These are phyloP conservation scores for Aspergillus sp. DNA, from an alignment of 2,329 filamentous ascomycete species.

Conservation along the genomic window DNA sequence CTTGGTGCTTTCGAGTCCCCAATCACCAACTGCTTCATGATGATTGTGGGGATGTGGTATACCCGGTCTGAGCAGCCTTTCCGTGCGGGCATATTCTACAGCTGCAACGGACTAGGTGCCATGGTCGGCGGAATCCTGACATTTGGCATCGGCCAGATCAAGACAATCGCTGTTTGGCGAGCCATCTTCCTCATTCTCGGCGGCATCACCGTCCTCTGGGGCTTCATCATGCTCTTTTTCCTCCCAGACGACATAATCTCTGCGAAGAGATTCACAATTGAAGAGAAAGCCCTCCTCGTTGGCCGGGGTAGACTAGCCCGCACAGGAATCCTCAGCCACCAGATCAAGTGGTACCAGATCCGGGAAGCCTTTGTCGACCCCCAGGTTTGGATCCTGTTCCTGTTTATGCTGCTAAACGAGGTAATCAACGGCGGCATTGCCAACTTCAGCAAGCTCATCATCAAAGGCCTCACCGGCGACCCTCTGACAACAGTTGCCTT, in stretches of 20 bases:
- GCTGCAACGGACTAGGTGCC: conserved; percentile 41
- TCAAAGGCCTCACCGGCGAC: conserved; percentile 47
- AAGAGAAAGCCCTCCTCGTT: conserved; percentile 48
- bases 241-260: conserved; percentile 47
- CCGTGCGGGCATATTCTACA: conserved; percentile 47
- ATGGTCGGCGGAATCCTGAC: conserved; percentile 32
- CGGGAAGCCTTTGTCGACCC: conserved; percentile 48
- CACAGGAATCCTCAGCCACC: conserved; percentile 47
- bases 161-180: conserved; percentile 46
- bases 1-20: conserved; percentile 51
- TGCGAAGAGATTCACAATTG: conserved; percentile 42
- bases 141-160: conserved; percentile 43
- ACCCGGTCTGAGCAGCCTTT: conserved; percentile 48
- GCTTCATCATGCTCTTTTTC: conserved; percentile 39
- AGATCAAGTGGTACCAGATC: conserved; percentile 51
- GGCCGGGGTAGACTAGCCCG: conserved; percentile 29
- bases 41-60: conserved; percentile 55
- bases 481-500: conserved; percentile 51
- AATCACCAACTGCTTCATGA: conserved; percentile 52
- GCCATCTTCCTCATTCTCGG: conserved; percentile 49
- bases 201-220: conserved; percentile 46
- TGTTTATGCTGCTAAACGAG: conserved; percentile 54
- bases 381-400: conserved; percentile 47
- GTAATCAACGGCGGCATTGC: conserved; percentile 53
- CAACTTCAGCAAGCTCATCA: conserved; percentile 58